A percentile compares a stretch with the other conserved stretches of the same genome.
phyloP scores from a whole-genome alignment of 106 monocot species.

The Apostasia shenzhenica region DNA sequence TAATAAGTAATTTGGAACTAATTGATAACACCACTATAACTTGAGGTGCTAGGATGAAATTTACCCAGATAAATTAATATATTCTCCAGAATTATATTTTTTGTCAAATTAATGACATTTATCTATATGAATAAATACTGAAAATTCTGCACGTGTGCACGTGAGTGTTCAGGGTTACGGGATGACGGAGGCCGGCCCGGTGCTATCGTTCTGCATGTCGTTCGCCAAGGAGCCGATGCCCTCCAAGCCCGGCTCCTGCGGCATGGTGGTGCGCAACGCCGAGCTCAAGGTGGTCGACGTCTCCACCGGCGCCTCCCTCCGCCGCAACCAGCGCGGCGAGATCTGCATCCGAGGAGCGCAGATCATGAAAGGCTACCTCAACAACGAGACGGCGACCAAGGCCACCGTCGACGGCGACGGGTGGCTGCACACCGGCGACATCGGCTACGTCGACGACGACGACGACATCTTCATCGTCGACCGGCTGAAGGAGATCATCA shows the following conservation, averaged over 20 bases:
- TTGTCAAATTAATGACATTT: too few species aligned
- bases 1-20: too few species aligned
- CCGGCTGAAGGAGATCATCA: conserved; percentile 80
- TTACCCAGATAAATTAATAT: too few species aligned
- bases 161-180: conserved; percentile 19
- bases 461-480: conserved; percentile 91
- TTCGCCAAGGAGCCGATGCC: conserved; percentile 42
- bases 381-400: conserved; percentile 58
- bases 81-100: too few species aligned
- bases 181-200: conserved; percentile 67
- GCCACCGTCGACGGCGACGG: conserved; percentile 65
- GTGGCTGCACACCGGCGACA: conserved; percentile 87
- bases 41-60: too few species aligned
- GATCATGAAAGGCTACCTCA: conserved; percentile 81
- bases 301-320: conserved; percentile 47
- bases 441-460: conserved; percentile 72
- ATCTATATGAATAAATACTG: too few species aligned
- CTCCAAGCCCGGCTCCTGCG: conserved; percentile 55
- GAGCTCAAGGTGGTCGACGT: conserved; percentile 64
- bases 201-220: conserved; percentile 50
- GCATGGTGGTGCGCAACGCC: conserved; percentile 57
- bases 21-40: too few species aligned
- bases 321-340: conserved; percentile 49
- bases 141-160: too few species aligned
- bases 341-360: conserved; percentile 58